phyloP scores from a whole-genome alignment of 371 early-diverging fungal species.

The Cokeromyces recurvatus region DNA sequence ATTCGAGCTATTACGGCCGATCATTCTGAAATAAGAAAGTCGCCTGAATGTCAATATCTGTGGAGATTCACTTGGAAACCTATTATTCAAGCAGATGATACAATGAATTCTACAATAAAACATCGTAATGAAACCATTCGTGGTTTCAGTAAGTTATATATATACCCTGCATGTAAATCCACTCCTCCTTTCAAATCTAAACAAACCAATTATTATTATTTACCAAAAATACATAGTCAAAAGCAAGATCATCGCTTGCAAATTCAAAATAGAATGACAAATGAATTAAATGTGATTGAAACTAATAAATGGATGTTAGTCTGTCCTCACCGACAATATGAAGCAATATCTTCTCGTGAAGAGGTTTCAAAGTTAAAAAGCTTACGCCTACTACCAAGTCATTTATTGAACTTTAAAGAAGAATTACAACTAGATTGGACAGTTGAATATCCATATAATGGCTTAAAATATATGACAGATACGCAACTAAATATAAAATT shows the following conservation, averaged over 20 bases:
- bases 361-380: constrained; percentile 4
- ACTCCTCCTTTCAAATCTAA: not conserved
- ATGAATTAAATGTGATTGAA: not conserved
- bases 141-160: constrained; percentile 11
- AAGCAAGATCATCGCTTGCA: too few species aligned
- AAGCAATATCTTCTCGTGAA: not conserved
- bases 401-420: not conserved
- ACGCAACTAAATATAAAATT: constrained; percentile 10
- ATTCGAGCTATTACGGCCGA: constrained; percentile 11
- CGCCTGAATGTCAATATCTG: constrained; percentile 18
- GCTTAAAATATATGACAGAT: constrained; percentile 33
- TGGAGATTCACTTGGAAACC: constrained; percentile 24
- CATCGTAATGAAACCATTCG: constrained; percentile 4
- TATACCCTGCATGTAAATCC: constrained; percentile 29
- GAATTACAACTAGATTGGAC: constrained; percentile 27
- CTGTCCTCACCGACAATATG: constrained; percentile 5
- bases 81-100: not conserved
- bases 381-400: not conserved
- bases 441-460: constrained; percentile 58
- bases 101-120: constrained; percentile 2
- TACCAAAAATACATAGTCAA: too few species aligned
- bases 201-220: constrained; percentile 1
- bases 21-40: not conserved
- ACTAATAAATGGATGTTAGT: constrained; percentile 19
- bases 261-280: too few species aligned